Conservation (phyloP, 345 rosid genomes). For the Gossypium herbaceum region DNA sequence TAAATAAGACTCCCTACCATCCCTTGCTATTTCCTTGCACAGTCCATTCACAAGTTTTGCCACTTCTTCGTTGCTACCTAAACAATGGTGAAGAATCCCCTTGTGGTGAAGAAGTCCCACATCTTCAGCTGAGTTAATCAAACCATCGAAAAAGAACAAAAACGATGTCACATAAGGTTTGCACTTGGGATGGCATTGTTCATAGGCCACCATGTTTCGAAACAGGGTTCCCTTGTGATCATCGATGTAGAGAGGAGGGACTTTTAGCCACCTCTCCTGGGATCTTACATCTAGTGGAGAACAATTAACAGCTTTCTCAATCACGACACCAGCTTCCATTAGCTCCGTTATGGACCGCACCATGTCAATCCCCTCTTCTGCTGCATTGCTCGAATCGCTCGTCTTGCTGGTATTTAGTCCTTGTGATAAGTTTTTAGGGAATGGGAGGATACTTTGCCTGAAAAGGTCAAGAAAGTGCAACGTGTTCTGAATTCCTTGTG, state of each 20-base stretch:
- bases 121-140: constrained; percentile 27
- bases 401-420: not conserved
- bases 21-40: constrained; percentile 23
- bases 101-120: constrained; percentile 23
- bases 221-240: constrained; percentile 28
- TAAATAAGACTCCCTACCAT: constrained; percentile 17
- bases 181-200: constrained; percentile 27
- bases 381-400: not conserved
- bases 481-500: not conserved
- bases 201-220: constrained; percentile 34
- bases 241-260: constrained; percentile 26
- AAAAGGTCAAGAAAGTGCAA: constrained; percentile 32
- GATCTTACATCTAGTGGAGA: constrained; percentile 19
- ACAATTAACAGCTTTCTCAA: constrained; percentile 12
- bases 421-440: not conserved
- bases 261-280: constrained; percentile 15
- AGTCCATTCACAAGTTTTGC: constrained; percentile 24
- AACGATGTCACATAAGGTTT: constrained; percentile 24
- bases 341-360: constrained; percentile 22
- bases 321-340: constrained; percentile 15
- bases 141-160: constrained; percentile 29
- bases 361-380: not conserved
- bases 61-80: constrained; percentile 30
- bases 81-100: constrained; percentile 25
- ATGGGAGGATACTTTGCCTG: constrained; percentile 25